Percentiles rank a stretch among this genome's conserved stretches.
Evolutionary conservation across 768 basidiomycete species (phyloP).

Genomic region (Leccinellum luteum): DNA sequence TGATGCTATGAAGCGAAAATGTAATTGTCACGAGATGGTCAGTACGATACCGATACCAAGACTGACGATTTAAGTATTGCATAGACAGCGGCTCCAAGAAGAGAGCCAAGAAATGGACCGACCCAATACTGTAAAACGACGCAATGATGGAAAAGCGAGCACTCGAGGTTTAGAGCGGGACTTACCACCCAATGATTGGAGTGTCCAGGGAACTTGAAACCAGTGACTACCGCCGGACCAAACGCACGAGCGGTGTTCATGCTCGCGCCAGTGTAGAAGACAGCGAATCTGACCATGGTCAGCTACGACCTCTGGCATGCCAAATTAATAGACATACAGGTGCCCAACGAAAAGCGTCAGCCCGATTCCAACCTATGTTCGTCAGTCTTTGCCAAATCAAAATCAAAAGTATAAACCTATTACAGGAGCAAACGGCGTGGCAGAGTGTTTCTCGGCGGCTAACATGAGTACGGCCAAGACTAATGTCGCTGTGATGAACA

Average conservation of each 20-base stretch:
- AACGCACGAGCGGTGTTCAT: slow-evolving; percentile 72
- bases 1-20: slow-evolving; percentile 15
- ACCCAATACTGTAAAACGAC: slow-evolving; percentile 56
- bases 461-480: slow-evolving; percentile 69
- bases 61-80: slow-evolving; percentile 50
- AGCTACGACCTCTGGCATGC: not conserved
- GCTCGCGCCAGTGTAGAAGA: slow-evolving; percentile 60
- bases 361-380: slow-evolving; percentile 55
- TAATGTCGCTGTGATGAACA: slow-evolving; percentile 62
- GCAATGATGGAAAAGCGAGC: not conserved
- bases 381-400: slow-evolving; percentile 4
- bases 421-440: slow-evolving; percentile 69
- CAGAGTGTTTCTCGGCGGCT: slow-evolving; percentile 65
- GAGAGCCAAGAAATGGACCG: slow-evolving; percentile 64
- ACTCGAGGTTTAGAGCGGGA: not conserved
- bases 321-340: slow-evolving; percentile 38
- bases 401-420: not conserved
- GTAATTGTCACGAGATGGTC: slow-evolving; percentile 2
- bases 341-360: slow-evolving; percentile 63
- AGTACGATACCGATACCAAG: not conserved
- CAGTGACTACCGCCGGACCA: slow-evolving; percentile 66
- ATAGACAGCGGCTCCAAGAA: slow-evolving; percentile 60
- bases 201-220: slow-evolving; percentile 41
- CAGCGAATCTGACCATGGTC: slow-evolving; percentile 44
- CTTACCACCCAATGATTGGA: slow-evolving; percentile 61